A percentile compares a stretch with the other conserved stretches of the same genome.
These are phyloP conservation scores for Combretum micranthum DNA, from an alignment of 345 rosid genomes.

Conservation along the genomic window DNA sequence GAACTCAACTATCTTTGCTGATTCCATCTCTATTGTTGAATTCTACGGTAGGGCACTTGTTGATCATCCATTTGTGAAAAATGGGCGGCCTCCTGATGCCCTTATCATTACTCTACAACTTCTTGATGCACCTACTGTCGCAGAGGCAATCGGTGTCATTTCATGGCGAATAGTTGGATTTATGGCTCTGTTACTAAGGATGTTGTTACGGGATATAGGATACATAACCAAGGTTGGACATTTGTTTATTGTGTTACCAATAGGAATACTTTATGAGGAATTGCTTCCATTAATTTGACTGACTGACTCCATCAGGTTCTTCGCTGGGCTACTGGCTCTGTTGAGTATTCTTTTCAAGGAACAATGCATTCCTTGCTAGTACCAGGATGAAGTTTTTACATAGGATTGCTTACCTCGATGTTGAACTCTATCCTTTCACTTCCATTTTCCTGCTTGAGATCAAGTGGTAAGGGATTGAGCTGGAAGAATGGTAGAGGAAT, in stretches of 20 bases:
- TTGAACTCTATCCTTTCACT: slow-evolving; percentile 20
- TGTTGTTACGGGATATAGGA: slow-evolving; percentile 22
- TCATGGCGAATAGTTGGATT: slow-evolving; percentile 22
- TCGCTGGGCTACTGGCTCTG: slow-evolving; percentile 24
- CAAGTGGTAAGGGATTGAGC: slow-evolving; percentile 21
- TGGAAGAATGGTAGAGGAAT: no score
- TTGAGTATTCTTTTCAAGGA: slow-evolving; percentile 22
- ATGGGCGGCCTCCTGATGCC: slow-evolving; percentile 21
- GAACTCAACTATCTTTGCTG: slow-evolving; percentile 16
- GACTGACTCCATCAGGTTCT: slow-evolving; percentile 27
- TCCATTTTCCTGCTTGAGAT: slow-evolving; percentile 27
- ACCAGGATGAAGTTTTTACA: slow-evolving; percentile 19
- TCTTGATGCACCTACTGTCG: slow-evolving; percentile 19
- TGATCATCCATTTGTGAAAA: slow-evolving; percentile 18
- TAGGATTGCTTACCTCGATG: slow-evolving; percentile 22
- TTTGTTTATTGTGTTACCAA: slow-evolving; percentile 18
- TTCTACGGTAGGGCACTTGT: slow-evolving; percentile 20
- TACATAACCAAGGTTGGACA: slow-evolving; percentile 26
- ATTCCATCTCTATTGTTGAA: slow-evolving; percentile 15
- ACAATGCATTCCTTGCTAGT: slow-evolving; percentile 22
- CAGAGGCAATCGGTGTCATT: slow-evolving; percentile 21
- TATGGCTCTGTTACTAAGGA: slow-evolving; percentile 20
- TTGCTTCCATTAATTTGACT: no score
- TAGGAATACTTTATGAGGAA: slow-evolving; percentile 18
- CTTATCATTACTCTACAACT: slow-evolving; percentile 13